Evolutionary conservation across 139 green algal species (phyloP).

Genomic region (Chlorella vulgaris): DNA sequence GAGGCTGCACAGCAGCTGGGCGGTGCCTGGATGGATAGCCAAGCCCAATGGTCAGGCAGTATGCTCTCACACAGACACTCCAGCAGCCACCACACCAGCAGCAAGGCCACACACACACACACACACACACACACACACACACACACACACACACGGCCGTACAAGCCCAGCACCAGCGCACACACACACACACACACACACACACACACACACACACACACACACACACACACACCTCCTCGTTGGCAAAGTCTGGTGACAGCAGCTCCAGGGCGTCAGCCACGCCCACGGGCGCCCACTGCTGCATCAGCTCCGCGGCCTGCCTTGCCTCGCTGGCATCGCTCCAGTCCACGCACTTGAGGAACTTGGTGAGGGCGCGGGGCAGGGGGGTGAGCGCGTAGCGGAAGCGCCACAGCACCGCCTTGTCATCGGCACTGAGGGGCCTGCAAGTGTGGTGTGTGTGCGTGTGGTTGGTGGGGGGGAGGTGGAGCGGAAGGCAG

Average conservation of each 20-base stretch:
- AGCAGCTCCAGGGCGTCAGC: constrained; percentile 96
- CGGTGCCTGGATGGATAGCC: neutral
- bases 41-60: too few species aligned
- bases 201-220: too few species aligned
- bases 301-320: constrained; percentile 82
- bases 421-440: constrained; percentile 61
- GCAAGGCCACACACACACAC: too few species aligned
- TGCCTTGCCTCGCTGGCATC: constrained; percentile 80
- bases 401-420: constrained; percentile 91
- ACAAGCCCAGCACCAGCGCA: neutral
- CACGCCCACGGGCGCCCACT: constrained; percentile 84
- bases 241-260: constrained; percentile 81
- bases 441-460: constrained; percentile 68
- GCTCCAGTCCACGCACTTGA: constrained; percentile 90
- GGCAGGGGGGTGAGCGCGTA: constrained; percentile 74
- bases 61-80: too few species aligned
- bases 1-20: neutral
- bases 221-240: constrained; percentile 59
- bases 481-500: neutral
- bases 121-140: too few species aligned
- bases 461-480: constrained; percentile 20
- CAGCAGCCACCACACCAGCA: too few species aligned
- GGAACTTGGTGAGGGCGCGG: constrained; percentile 76
- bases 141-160: too few species aligned
- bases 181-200: too few species aligned